These are phyloP conservation scores for Aspergillus niger DNA, from an alignment of 2,329 filamentous ascomycete species.

Conservation along the genomic window DNA sequence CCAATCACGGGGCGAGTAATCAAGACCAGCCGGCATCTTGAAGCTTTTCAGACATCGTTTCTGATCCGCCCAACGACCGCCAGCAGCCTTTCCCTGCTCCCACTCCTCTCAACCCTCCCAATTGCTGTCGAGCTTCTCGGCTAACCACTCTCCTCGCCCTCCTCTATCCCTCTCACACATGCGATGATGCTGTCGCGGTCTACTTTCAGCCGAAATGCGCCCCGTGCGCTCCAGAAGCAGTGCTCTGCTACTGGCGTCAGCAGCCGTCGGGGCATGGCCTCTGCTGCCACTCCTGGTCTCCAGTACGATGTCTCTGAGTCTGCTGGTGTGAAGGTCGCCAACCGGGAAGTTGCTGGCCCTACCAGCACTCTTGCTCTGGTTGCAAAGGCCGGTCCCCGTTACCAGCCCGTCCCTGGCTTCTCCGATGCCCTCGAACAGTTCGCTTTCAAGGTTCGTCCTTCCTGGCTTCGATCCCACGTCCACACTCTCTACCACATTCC, in stretches of 20 bases:
- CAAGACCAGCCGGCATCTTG: conserved; percentile 42
- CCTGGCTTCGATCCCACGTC: conserved; percentile 23
- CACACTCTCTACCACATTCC: background rate
- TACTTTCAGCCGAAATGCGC: conserved; percentile 64
- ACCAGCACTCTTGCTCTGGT: conserved; percentile 90
- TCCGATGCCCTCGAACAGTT: conserved; percentile 90
- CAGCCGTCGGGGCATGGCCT: conserved; percentile 64
- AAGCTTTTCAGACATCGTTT: conserved; percentile 45
- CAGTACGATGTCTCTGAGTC: conserved; percentile 86
- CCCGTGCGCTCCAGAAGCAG: conserved; percentile 62
- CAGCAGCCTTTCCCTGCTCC: conserved; percentile 31
- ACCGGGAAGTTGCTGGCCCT: conserved; percentile 82
- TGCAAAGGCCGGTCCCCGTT: conserved; percentile 91
- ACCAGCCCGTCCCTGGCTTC: conserved; percentile 85
- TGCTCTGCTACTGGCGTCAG: conserved; percentile 56
- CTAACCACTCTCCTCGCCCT: conserved; percentile 32
- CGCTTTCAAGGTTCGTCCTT: conserved; percentile 81
- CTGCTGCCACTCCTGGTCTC: conserved; percentile 70
- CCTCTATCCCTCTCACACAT: conserved; percentile 58
- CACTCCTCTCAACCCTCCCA: conserved; percentile 32
- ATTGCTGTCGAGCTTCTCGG: conserved; percentile 44
- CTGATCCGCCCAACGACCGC: conserved; percentile 31
- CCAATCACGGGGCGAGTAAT: conserved; percentile 45
- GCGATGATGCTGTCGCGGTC: conserved; percentile 68
- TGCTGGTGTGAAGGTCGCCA: conserved; percentile 87